phyloP scores from a whole-genome alignment of 257 asterid species.

The Gentiana macrophylla region DNA sequence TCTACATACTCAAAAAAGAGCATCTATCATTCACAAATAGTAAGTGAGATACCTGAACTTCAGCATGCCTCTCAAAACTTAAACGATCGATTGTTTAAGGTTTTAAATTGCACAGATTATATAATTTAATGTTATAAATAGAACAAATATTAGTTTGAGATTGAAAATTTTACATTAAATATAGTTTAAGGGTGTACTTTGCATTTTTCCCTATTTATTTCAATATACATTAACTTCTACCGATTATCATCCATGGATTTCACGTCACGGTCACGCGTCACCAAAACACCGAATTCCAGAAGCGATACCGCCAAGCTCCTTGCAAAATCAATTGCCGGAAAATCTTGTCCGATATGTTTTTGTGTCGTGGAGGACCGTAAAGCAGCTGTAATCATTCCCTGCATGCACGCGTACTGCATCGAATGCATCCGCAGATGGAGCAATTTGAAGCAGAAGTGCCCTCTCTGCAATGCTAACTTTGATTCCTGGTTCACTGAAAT shows the following conservation, averaged over 20 bases:
- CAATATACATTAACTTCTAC: too few species aligned
- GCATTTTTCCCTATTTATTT: too few species aligned
- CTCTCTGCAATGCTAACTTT: conserved; percentile 36
- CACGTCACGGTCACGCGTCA: neutral
- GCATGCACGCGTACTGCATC: conserved; percentile 43
- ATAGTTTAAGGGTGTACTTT: too few species aligned
- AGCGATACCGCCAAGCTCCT: neutral
- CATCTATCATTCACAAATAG: too few species aligned
- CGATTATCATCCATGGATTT: conserved; percentile 1
- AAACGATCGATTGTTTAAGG: too few species aligned
- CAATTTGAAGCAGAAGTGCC: conserved; percentile 39
- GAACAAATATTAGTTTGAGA: too few species aligned
- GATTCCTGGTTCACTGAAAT: conserved; percentile 23
- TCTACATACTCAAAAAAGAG: too few species aligned
- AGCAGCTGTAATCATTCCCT: conserved; percentile 29
- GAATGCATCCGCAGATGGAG: conserved; percentile 52
- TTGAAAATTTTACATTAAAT: too few species aligned
- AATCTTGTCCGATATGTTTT: conserved; percentile 45
- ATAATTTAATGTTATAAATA: too few species aligned
- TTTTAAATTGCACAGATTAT: too few species aligned
- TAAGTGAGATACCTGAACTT: too few species aligned
- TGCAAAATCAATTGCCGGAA: conserved; percentile 14
- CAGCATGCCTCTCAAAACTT: too few species aligned
- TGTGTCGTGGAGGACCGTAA: conserved; percentile 14
- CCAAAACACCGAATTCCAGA: neutral